Evolutionary conservation across 208 protist genomes (phyloP).

Genomic region (Leishmania major): DNA sequence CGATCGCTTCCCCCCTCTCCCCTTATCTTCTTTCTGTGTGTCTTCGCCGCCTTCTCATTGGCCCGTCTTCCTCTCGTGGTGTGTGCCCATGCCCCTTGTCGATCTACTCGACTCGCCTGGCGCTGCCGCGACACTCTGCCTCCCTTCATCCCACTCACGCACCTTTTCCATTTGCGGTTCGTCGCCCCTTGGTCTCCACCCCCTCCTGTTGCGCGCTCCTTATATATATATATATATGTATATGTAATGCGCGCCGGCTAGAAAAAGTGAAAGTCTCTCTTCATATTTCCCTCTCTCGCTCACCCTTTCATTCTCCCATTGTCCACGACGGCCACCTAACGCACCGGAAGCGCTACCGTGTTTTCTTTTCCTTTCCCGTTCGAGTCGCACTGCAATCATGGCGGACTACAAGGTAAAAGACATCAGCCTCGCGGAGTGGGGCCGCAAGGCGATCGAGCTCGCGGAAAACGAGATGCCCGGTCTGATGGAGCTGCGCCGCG

Average conservation of each 20-base stretch:
- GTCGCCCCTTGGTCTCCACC: neutral
- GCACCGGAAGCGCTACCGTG: neutral
- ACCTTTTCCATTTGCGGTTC: neutral
- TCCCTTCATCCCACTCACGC: neutral
- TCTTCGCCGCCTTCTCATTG: neutral
- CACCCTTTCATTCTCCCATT: neutral
- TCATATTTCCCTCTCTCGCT: neutral
- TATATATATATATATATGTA: neutral
- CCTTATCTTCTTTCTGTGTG: neutral
- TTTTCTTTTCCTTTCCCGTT: slow-evolving; percentile 4
- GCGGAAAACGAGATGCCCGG: slow-evolving; percentile 99
- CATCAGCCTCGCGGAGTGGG: slow-evolving; percentile 97
- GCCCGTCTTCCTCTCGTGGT: neutral
- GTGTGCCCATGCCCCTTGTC: neutral
- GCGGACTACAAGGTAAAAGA: slow-evolving; percentile 96
- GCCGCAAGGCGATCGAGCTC: slow-evolving; percentile 97
- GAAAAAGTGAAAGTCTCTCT: neutral
- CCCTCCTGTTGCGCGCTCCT: neutral
- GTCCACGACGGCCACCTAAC: neutral
- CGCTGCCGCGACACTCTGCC: neutral
- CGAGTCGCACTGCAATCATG: slow-evolving; percentile 35
- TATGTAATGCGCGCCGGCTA: neutral
- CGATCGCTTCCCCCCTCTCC: neutral
- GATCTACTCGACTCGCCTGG: neutral
- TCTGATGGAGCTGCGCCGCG: slow-evolving; percentile 96